Evolutionary conservation across 2,329 filamentous ascomycete species (phyloP).

Genomic region (Fusarium sp.): DNA sequence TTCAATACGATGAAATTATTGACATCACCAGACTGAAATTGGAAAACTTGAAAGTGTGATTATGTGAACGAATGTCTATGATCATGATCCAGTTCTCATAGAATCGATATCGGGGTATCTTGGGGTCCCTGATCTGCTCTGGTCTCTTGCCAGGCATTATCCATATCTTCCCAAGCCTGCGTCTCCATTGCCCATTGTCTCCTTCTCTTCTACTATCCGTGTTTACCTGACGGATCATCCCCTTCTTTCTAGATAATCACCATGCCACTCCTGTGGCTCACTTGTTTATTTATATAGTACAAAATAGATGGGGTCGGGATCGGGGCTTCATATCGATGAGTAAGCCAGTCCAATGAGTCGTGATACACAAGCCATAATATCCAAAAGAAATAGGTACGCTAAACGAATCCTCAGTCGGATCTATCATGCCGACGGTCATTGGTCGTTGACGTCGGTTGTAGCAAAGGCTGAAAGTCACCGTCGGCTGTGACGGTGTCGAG

Average conservation of each 20-base stretch:
- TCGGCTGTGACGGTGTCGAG: conserved; percentile 54
- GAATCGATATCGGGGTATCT: conserved; percentile 42
- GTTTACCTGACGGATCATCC: background rate
- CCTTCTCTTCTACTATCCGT: conserved; percentile 3
- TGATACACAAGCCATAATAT: conserved; percentile 28
- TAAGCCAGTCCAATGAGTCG: conserved; percentile 19
- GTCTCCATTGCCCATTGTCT: background rate
- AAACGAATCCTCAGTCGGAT: conserved; percentile 19
- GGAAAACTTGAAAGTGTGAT: background rate
- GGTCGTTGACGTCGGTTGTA: conserved; percentile 36
- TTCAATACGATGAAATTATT: background rate
- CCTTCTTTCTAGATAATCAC: conserved; percentile 17
- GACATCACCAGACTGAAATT: background rate
- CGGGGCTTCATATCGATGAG: conserved; percentile 17
- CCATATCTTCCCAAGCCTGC: conserved; percentile 4
- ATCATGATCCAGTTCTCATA: conserved; percentile 15
- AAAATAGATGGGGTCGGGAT: conserved; percentile 24
- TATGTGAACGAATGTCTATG: background rate
- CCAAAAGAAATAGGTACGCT: conserved; percentile 30
- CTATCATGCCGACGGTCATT: conserved; percentile 31
- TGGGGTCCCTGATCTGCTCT: conserved; percentile 12
- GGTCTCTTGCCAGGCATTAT: conserved; percentile 10
- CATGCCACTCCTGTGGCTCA: conserved; percentile 12
- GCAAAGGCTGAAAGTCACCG: conserved; percentile 36
- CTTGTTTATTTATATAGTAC: conserved; percentile 35